Evolutionary conservation across 495 filamentous ascomycete species (phyloP), one percentile per base, ranked within the genome.

Genomic region (Corynascus novoguineensis): DNA sequence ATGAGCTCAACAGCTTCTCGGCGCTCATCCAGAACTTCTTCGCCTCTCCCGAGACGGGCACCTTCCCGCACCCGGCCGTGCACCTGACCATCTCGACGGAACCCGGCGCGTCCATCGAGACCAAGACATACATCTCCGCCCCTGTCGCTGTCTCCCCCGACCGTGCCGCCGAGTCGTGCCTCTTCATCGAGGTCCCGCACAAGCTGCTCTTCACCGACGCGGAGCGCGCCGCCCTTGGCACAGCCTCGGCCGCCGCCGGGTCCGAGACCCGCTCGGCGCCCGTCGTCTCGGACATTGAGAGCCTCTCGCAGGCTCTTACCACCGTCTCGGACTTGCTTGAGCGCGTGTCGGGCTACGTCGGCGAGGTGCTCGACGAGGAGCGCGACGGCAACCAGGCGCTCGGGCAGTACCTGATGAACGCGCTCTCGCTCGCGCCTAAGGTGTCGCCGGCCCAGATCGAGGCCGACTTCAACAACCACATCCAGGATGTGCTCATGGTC

Each of bases 1-100:
- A 86, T 64, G 90, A 96, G 75, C 82, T 98, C 67, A 97, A 98
- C 82, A 95, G 88, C 63, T 98, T 97, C 82, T 88, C 84, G 65
- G 93, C 93, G 55, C 85, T 98, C 61, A 98, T 98, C 74, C 93
- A 98, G 76, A 98, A 98, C 78, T 98, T 98, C 80, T 98, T 97
- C 80, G 90, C 89, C 61, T 88, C 89, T 59, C 90, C 95, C 68
- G 92, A 92, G 58, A 95, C 96, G 38, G 93, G 93, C 59, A 98
- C 93, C 41, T 97, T 86, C 78, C 93, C 93, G 45, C 88, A 96
- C 76, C 93, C 93, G 9, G 91, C 93, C 49, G 88, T 98, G 12
- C 93, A 98, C 78, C 78, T 98, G 65, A 98, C 93, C 58, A 87
- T 97, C 52, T 89, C 84, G 44, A 97, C 92, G 47, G 85, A 87